Base-by-base conservation (phyloP, 768 basidiomycete species). In the Naganishia kalamii region DNA sequence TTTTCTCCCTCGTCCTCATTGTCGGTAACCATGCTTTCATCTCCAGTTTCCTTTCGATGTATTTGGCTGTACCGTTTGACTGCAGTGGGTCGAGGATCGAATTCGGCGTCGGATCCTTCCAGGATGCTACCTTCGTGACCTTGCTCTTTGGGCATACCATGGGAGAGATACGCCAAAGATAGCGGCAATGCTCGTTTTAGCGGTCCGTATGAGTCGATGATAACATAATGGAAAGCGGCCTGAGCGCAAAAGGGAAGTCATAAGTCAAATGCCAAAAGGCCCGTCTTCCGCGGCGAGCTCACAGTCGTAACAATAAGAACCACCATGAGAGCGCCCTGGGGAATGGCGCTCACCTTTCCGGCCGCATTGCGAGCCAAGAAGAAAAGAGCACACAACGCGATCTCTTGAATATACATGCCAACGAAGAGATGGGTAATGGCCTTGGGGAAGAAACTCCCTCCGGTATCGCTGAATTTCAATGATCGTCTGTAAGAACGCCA, bases 361-460 rank as follows among this genome's bases (percentile, higher is more conserved):
- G 85, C 80, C 25, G 79, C 71, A 69, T 91, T 79, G 60, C 79
- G 81, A 0, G 87, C 85, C 8, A 99, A 83, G 87, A 99, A 97
- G 84, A 98, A 96, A 67, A 97, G 79, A 3, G 88, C 89, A 33
- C 84, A 83, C 37, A 96, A 80, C 75, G 89, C 92, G 52, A 97
- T 72, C 75, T 96, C 87, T 75, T 93, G 85, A 48, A 99, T 83
- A 75, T 99, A 99, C 75, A 98, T 71, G 3, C 94, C 96, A 23
- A 92, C 90, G 69, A 98, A 97, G 32, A 94, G 74, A 73, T 98
- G 96, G 52, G 89, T 86, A 29, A 98, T 85, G 4, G 96, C 94
- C 78, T 87, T 89, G 25, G 93, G 93, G 83, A 92, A 98, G 82
- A 96, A 98, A 52, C 90, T 75, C 0, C 96, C 96, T 40, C 94